These are phyloP conservation scores for Peribolospora kevripleyi DNA, from an alignment of 768 basidiomycete species.

Conservation along the genomic window DNA sequence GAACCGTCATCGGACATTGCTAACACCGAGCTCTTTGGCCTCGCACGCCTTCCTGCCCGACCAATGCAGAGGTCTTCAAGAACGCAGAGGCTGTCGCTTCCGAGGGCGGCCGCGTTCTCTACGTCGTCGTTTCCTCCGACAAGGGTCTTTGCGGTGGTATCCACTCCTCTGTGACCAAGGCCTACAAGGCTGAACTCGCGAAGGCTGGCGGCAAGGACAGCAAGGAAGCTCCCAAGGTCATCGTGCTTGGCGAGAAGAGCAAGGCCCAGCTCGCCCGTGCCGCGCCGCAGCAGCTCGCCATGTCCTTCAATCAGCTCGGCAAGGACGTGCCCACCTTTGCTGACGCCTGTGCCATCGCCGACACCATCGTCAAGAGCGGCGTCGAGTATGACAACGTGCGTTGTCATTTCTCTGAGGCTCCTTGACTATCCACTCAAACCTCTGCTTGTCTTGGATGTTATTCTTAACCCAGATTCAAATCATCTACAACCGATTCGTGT, in stretches of 20 bases:
- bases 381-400: constrained; percentile 57
- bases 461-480: constrained; percentile 18
- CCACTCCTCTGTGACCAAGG: constrained; percentile 86
- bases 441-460: too few relatives aligned
- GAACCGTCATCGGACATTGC: not conserved
- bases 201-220: constrained; percentile 20
- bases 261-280: constrained; percentile 66
- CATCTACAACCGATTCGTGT: constrained; percentile 31
- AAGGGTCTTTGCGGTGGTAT: constrained; percentile 99
- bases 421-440: not conserved
- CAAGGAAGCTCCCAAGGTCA: constrained; percentile 28
- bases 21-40: not conserved
- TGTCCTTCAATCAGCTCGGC: constrained; percentile 95
- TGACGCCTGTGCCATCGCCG: constrained; percentile 80
- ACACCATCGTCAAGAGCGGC: constrained; percentile 64
- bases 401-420: not conserved
- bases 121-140: constrained; percentile 87
- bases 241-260: constrained; percentile 90
- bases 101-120: constrained; percentile 49
- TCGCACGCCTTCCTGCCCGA: not conserved
- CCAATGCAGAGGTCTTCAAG: constrained; percentile 53
- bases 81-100: constrained; percentile 38
- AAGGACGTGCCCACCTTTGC: constrained; percentile 92
- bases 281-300: constrained; percentile 36
- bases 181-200: constrained; percentile 45